Base-by-base conservation (phyloP, 2,329 filamentous ascomycete species). In the Alternaria incomplexa region DNA sequence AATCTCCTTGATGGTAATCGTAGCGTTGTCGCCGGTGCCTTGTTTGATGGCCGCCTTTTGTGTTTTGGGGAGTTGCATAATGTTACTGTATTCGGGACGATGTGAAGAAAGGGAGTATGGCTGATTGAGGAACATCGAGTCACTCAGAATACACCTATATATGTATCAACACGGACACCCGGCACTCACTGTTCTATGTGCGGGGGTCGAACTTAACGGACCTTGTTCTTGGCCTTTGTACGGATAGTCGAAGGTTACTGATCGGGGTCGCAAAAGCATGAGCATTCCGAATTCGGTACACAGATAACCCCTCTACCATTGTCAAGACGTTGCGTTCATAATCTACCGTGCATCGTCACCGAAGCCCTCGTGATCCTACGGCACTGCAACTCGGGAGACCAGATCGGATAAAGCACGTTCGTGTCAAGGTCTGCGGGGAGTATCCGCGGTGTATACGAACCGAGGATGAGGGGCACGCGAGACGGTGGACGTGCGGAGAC, bases 21-120 rank as follows among this genome's bases (percentile, higher is more conserved):
- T 70, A 1, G 72, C 43, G 4, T 58, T 48, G 12, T 70, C 65
- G 48, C 73, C 71, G 4, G 63, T 50, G 47, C 79, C 79, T 44
- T 73, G 64, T 56, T 77, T 79, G 11, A 80, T 69, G 26, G 80
- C 77, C 10, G 80, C 80, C 47, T 74, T 75, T 53, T 80, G 77
- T 20, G 74, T 74, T 40, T 70, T 67, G 12, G 77, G 78, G 5
- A 80, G 28, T 15, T 68, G 69, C 73, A 77, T 78, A 15, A 25
- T 64, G 45, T 8, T 40, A 40, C 36, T 40, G 22, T 10, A 30
- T 48, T 40, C 47, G 43, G 28, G 44, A 48, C 22, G 44, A 25
- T 43, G 40, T 17, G 26, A 26, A 15, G 22, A 28, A 17, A 28
- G 32, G 17, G 20, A 46, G 7, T 47, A 15, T 47, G 23, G 15